These are phyloP conservation scores for Chaetothyriales sp. DNA, from an alignment of 2,329 filamentous ascomycete genomes.

Conservation along the genomic window DNA sequence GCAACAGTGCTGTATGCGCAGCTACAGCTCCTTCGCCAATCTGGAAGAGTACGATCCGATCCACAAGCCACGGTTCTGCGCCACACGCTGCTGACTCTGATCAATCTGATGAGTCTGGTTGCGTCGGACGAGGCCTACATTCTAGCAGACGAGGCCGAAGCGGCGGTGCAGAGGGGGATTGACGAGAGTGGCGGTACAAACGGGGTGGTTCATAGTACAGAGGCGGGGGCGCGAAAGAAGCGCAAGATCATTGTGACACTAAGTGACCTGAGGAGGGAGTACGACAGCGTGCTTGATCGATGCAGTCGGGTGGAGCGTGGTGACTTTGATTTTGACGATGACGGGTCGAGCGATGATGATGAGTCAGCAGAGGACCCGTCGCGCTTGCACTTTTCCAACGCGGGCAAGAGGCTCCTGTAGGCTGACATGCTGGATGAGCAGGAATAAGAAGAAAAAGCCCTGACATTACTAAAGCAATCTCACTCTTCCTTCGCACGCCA, in stretches of 20 bases:
- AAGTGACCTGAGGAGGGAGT: constrained; percentile 72
- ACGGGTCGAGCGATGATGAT: constrained; percentile 14
- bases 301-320: constrained; percentile 78
- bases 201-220: constrained; percentile 9
- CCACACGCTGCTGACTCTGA: constrained; percentile 72
- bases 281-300: constrained; percentile 77
- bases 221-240: constrained; percentile 11
- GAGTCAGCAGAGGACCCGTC: constrained; percentile 6
- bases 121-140: constrained; percentile 71
- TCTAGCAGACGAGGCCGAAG: constrained; percentile 19
- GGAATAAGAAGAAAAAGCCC: neutral
- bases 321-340: constrained; percentile 58
- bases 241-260: constrained; percentile 64
- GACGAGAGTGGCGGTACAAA: constrained; percentile 7
- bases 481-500: neutral
- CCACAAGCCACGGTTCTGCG: constrained; percentile 39
- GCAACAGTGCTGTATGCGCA: constrained; percentile 31
- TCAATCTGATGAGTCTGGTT: constrained; percentile 83
- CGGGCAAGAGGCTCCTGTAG: neutral
- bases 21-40: constrained; percentile 22
- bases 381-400: neutral
- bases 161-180: constrained; percentile 9
- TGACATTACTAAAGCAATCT: neutral
- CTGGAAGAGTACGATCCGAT: constrained; percentile 20
- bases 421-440: neutral